Evolutionary conservation across 106 monocot genomes (phyloP).

Genomic region (Platanthera guangdongensis): DNA sequence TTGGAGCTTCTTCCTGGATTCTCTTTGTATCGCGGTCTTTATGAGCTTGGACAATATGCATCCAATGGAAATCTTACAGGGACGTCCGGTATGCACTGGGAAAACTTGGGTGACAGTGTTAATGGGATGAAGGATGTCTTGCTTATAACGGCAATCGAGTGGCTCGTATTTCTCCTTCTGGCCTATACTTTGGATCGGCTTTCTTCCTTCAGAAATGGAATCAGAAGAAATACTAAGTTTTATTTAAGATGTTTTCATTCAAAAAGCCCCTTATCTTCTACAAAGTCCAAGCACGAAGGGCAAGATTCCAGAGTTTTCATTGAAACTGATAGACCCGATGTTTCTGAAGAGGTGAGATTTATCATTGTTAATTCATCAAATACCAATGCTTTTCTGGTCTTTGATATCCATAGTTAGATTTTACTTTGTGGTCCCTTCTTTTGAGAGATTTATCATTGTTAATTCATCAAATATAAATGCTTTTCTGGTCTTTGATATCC

Average conservation of each 20-base stretch:
- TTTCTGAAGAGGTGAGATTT: slow-evolving; percentile 49
- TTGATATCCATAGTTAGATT: no score
- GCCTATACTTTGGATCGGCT: slow-evolving; percentile 55
- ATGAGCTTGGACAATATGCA: slow-evolving; percentile 60
- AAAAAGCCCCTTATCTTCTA: slow-evolving; percentile 8
- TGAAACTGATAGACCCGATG: slow-evolving; percentile 62
- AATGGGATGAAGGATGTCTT: slow-evolving; percentile 66
- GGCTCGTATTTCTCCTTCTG: slow-evolving; percentile 45
- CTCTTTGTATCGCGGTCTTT: slow-evolving; percentile 62
- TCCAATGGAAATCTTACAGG: slow-evolving; percentile 37
- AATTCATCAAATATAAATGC: no score
- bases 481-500: no score
- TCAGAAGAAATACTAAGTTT: slow-evolving; percentile 19
- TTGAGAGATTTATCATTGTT: no score
- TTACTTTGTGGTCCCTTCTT: no score
- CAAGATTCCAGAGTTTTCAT: slow-evolving; percentile 49
- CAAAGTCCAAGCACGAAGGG: slow-evolving; percentile 19
- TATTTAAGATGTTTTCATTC: slow-evolving; percentile 24
- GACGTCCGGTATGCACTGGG: slow-evolving; percentile 64
- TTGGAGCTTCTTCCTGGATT: slow-evolving; percentile 69
- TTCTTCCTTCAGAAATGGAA: slow-evolving; percentile 16
- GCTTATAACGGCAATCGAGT: slow-evolving; percentile 57
- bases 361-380: background rate
- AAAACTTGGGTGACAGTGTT: slow-evolving; percentile 29
- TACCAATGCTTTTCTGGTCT: background rate